Evolutionary conservation across 2,329 filamentous ascomycete genomes (phyloP), one percentile per base, ranked within the genome.

Genomic region (Verticillium longisporum): DNA sequence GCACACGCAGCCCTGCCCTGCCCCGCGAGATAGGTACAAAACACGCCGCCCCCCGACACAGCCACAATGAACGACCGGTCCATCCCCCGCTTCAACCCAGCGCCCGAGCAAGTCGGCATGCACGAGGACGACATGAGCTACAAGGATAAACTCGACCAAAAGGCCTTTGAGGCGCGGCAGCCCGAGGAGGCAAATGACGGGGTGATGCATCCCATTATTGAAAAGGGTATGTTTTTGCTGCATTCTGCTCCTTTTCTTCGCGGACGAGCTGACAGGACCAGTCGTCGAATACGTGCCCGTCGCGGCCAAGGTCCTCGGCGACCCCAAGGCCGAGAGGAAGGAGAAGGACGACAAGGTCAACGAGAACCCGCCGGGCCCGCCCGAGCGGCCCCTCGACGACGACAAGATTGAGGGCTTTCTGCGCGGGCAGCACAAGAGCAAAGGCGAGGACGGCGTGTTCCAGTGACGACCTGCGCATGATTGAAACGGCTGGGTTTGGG

Each of bases 321-420:
- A 68, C 14, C 67, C 73, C 38, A 68, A 75, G 41, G 67, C 71
- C 56, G 61, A 70, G 9, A 61, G 6, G 37, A 63, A 68, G n/a
- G 64, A 67, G 6, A 41, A 50, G 55, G 56, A 15, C 33, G 54
- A 59, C 45, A 55, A 65, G 32, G 34, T 61, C 3, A 60, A 63
- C 9, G 61, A 64, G 45, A 56, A 63, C 4, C 58, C 66, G 7
- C 36, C 65, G 2, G 77, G 74, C 3, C 76, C 76, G 14, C 80
- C 80, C 2, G 66, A 76, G 11, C 72, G 80, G 14, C 80, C 80
- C 0, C 64, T 72, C 26, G 75, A 83, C 60, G 81, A 83, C 63
- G 59, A 67, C 5, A 75, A 80, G 65, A 82, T 84, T 57, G 80
- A 81, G 63, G 78, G 82, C 33, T 84, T 84, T 62, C 70, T 84